Evolutionary conservation across 139 green algal genomes (phyloP).

Genomic region (Spirogloea muscicola): DNA sequence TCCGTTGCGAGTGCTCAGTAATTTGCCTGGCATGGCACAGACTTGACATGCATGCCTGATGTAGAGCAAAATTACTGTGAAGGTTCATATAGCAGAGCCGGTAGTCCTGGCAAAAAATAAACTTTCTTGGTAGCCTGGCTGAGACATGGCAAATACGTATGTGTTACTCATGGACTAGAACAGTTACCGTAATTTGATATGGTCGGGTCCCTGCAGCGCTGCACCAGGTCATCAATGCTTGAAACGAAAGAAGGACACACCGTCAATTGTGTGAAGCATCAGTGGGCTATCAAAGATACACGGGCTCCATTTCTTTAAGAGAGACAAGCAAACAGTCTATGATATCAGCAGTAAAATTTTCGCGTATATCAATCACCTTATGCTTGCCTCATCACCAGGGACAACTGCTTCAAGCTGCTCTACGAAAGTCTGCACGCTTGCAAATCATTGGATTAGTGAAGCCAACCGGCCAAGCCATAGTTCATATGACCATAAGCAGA

Average conservation of each 20-base stretch:
- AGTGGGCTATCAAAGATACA: neutral
- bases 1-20: neutral
- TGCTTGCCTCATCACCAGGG: neutral
- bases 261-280: neutral
- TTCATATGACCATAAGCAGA: neutral
- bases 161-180: neutral
- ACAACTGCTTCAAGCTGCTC: constrained; percentile 16
- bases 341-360: neutral
- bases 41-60: neutral
- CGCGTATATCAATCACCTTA: neutral
- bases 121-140: neutral
- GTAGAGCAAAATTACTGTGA: constrained; percentile 3
- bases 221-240: constrained; percentile 10
- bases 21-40: neutral
- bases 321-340: neutral
- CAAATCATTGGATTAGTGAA: neutral
- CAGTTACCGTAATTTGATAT: constrained; percentile 26
- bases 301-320: neutral
- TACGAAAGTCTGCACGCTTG: constrained; percentile 8
- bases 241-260: neutral
- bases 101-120: constrained; percentile 5
- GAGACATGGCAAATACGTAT: constrained; percentile 3
- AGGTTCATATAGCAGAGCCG: neutral
- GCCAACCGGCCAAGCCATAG: neutral
- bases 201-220: constrained; percentile 21